A percentile compares a stretch with the other conserved stretches of the same genome.
These are phyloP conservation scores for Fusarium sp. DNA, from an alignment of 2,329 filamentous ascomycete genomes.

Conservation along the genomic window DNA sequence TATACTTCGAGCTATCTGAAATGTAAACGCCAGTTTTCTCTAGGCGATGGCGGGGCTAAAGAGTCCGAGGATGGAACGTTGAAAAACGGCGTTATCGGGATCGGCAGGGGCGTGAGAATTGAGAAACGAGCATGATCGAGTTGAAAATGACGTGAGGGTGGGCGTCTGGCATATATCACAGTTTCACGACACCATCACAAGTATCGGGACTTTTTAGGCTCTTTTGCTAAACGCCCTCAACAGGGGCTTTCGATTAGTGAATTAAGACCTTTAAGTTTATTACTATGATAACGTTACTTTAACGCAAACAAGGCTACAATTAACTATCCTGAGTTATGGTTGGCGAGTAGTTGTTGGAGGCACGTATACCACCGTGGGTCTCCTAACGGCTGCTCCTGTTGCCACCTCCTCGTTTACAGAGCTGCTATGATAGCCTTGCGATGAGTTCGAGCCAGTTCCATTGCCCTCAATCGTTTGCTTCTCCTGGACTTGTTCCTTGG, in stretches of 20 bases:
- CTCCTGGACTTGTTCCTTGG: constrained; percentile 17
- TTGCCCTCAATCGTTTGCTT: constrained; percentile 1
- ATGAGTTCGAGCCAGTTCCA: neutral
- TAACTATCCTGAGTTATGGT: neutral
- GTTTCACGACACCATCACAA: neutral
- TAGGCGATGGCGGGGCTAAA: neutral
- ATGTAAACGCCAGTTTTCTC: constrained; percentile 19
- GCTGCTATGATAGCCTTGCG: neutral
- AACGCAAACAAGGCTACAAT: neutral
- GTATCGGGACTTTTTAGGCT: neutral
- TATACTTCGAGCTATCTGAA: constrained; percentile 16
- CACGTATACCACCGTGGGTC: constrained; percentile 24
- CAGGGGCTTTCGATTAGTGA: neutral
- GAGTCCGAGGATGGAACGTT: neutral
- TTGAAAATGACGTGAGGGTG: neutral
- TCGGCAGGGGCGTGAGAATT: neutral
- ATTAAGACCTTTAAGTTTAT: neutral
- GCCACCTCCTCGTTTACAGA: neutral
- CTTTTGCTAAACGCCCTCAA: neutral
- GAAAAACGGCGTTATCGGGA: neutral
- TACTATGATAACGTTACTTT: neutral
- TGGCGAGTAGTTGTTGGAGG: constrained; percentile 2
- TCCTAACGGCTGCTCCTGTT: neutral
- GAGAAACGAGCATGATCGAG: neutral
- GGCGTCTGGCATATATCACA: neutral